These are phyloP conservation scores for Halophytophthora batemanensis DNA, from an alignment of 352 stramenopile genomes.

Conservation along the genomic window DNA sequence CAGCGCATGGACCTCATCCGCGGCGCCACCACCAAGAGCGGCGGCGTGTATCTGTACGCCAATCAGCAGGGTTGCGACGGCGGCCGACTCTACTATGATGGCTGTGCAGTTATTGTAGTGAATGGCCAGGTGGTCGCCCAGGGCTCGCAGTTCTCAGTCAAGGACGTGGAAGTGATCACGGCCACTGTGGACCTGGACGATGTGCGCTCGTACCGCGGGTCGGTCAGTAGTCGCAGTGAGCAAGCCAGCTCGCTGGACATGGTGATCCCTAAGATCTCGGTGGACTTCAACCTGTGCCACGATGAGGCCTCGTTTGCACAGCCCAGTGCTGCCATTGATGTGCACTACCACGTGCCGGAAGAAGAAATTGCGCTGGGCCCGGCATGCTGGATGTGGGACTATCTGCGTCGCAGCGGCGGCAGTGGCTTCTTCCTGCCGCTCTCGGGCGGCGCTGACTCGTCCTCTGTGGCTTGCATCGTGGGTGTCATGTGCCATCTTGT, in stretches of 20 bases:
- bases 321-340: slow-evolving; percentile 50
- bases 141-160: slow-evolving; percentile 95
- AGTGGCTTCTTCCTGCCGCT: slow-evolving; percentile 96
- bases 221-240: slow-evolving; percentile 91
- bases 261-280: slow-evolving; percentile 65
- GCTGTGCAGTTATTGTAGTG: slow-evolving; percentile 95
- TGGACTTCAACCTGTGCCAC: slow-evolving; percentile 79
- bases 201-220: slow-evolving; percentile 94
- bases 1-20: slow-evolving; percentile 90
- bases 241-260: slow-evolving; percentile 86
- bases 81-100: slow-evolving; percentile 96
- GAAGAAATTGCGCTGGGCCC: slow-evolving; percentile 97
- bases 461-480: slow-evolving; percentile 95
- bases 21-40: slow-evolving; percentile 92
- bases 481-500: slow-evolving; percentile 98
- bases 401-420: slow-evolving; percentile 88
- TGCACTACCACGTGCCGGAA: slow-evolving; percentile 88
- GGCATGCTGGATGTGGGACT: slow-evolving; percentile 99
- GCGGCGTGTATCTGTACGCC: slow-evolving; percentile 98
- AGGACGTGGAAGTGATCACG: slow-evolving; percentile 95
- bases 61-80: slow-evolving; percentile 98
- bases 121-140: slow-evolving; percentile 97
- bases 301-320: slow-evolving; percentile 38
- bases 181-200: slow-evolving; percentile 98
- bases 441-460: slow-evolving; percentile 95